These are phyloP conservation scores for Trametes coccinea DNA, from an alignment of 768 basidiomycete genomes.

Conservation along the genomic window DNA sequence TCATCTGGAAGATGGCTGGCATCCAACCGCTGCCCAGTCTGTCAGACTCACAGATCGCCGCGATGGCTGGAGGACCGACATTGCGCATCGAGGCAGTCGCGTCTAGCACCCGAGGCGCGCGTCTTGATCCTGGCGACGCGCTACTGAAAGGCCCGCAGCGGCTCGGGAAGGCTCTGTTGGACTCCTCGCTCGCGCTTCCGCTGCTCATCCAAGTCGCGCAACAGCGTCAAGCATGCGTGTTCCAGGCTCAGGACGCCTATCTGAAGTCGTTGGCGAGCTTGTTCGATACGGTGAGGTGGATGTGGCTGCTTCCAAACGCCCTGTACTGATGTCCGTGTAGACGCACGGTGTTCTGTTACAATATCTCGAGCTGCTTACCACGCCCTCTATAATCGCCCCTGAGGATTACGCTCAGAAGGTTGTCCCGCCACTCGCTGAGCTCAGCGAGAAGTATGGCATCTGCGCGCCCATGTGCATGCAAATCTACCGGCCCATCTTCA, in stretches of 20 bases:
- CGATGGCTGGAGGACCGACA: constrained; percentile 88
- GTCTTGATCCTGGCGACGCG: constrained; percentile 65
- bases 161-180: constrained; percentile 63
- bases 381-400: constrained; percentile 63
- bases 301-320: constrained; percentile 14
- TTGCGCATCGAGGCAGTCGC: constrained; percentile 88
- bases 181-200: constrained; percentile 78
- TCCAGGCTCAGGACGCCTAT: constrained; percentile 69
- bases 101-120: constrained; percentile 73
- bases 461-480: constrained; percentile 91
- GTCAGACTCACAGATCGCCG: constrained; percentile 83
- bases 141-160: constrained; percentile 65
- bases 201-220: constrained; percentile 91
- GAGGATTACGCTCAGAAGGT: constrained; percentile 75
- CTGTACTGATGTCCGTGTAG: constrained; percentile 40
- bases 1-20: constrained; percentile 95
- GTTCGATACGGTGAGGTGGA: constrained; percentile 76
- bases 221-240: constrained; percentile 85
- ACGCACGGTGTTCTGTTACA: constrained; percentile 91
- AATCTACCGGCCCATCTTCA: constrained; percentile 81
- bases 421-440: constrained; percentile 71
- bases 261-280: constrained; percentile 84
- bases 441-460: constrained; percentile 77
- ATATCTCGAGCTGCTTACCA: constrained; percentile 85
- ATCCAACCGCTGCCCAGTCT: constrained; percentile 89